Evolutionary conservation across 306 rosid genomes (phyloP).

Genomic region (Rosa multiflora): DNA sequence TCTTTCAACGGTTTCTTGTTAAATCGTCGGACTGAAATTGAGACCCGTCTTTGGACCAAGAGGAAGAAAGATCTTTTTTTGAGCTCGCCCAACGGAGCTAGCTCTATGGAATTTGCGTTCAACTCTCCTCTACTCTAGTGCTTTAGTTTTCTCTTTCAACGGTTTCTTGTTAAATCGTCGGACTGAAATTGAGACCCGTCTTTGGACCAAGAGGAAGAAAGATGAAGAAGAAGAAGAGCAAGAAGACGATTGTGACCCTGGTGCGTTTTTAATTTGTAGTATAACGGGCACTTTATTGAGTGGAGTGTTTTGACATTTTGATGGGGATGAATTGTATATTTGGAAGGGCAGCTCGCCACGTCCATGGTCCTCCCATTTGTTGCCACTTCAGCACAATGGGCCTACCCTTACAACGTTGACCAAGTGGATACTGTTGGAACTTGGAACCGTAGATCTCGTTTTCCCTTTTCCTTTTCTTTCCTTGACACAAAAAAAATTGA

Average conservation of each 20-base stretch:
- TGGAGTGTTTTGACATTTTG: constrained; percentile 35
- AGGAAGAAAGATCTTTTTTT: background rate
- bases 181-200: constrained; percentile 17
- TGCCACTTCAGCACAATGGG: constrained; percentile 37
- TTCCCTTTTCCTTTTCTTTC: too few species aligned
- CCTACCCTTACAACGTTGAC: background rate
- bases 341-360: constrained; percentile 32
- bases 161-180: constrained; percentile 11
- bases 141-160: constrained; percentile 18
- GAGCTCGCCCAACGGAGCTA: background rate
- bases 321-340: background rate
- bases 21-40: constrained; percentile 9
- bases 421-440: too few species aligned
- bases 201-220: background rate
- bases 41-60: background rate
- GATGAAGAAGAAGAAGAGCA: background rate
- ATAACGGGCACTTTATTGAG: background rate
- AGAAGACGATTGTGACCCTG: constrained; percentile 30
- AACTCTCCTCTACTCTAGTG: background rate
- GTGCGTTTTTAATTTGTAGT: background rate
- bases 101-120: background rate
- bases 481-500: too few species aligned
- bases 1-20: constrained; percentile 22
- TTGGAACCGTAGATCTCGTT: too few species aligned
- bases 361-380: constrained; percentile 32